phyloP scores from a whole-genome alignment of 306 rosid species.

The Vigna unguiculata region DNA sequence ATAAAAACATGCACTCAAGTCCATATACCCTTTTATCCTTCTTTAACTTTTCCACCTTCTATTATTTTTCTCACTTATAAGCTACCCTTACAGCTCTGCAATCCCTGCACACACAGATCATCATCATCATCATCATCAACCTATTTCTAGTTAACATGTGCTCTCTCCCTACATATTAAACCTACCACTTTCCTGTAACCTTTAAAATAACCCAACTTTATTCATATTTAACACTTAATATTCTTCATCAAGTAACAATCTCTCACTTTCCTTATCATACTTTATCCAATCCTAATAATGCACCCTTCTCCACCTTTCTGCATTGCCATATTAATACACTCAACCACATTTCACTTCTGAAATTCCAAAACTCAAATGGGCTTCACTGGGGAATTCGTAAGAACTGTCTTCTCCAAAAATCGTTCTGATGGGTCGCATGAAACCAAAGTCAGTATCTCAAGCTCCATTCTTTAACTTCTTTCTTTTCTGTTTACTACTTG shows the following conservation, averaged over 20 bases:
- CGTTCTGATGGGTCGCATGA: constrained; percentile 57
- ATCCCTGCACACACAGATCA: constrained; percentile 48
- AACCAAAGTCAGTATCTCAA: constrained; percentile 63
- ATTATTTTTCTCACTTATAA: constrained; percentile 55
- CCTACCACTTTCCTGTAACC: constrained; percentile 24
- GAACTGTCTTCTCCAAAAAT: constrained; percentile 78
- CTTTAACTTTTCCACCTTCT: constrained; percentile 63
- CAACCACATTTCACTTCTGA: constrained; percentile 41
- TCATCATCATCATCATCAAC: constrained; percentile 53
- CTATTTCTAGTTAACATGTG: constrained; percentile 54
- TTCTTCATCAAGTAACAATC: constrained; percentile 46
- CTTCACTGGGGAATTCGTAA: constrained; percentile 77
- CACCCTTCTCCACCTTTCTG: constrained; percentile 39
- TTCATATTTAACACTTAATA: constrained; percentile 34
- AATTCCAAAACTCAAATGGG: constrained; percentile 64
- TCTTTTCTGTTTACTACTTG: constrained; percentile 17
- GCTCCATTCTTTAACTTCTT: neutral
- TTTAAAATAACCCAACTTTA: constrained; percentile 37
- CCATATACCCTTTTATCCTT: constrained; percentile 55
- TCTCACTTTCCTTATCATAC: constrained; percentile 43
- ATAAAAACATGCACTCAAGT: constrained; percentile 55
- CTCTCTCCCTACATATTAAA: constrained; percentile 35
- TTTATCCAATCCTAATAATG: constrained; percentile 50
- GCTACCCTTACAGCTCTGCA: constrained; percentile 67
- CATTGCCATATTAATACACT: constrained; percentile 49